These are phyloP conservation scores for Nemania sp. DNA, from an alignment of 2,329 filamentous ascomycete genomes.

Conservation along the genomic window DNA sequence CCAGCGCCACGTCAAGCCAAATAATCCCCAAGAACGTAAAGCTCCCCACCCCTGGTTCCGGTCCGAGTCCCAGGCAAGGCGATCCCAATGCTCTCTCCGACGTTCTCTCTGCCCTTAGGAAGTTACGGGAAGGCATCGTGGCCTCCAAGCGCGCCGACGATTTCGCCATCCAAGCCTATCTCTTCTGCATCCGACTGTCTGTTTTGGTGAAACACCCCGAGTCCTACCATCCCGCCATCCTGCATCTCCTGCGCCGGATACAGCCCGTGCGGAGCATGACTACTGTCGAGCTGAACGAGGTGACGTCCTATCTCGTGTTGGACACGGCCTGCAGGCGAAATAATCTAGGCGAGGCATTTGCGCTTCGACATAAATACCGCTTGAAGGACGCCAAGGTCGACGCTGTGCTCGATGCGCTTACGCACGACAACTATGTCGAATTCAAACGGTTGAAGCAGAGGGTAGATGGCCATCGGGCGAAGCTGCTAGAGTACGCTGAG, in stretches of 20 bases:
- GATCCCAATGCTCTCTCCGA: constrained; percentile 75
- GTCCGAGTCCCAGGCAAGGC: constrained; percentile 42
- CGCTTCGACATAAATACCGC: constrained; percentile 69
- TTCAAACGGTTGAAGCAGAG: constrained; percentile 78
- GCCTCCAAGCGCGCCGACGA: constrained; percentile 79
- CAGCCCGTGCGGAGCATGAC: constrained; percentile 77
- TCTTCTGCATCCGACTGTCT: constrained; percentile 88
- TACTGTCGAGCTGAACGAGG: constrained; percentile 79
- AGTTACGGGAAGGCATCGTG: constrained; percentile 90
- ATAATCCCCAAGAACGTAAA: constrained; percentile 38
- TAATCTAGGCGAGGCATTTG: constrained; percentile 79
- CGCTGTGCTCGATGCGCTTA: constrained; percentile 74
- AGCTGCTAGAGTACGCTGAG: constrained; percentile 85
- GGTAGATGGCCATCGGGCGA: constrained; percentile 84
- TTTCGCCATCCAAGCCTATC: constrained; percentile 89
- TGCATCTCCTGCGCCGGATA: constrained; percentile 79
- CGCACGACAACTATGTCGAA: constrained; percentile 83
- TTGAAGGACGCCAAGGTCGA: constrained; percentile 78
- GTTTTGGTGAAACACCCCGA: constrained; percentile 86
- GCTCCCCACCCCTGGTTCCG: constrained; percentile 21
- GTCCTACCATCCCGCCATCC: constrained; percentile 88
- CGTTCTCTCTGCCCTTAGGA: constrained; percentile 86
- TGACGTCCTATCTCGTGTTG: constrained; percentile 83
- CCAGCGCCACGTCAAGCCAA: constrained; percentile 41
- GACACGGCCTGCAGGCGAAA: constrained; percentile 88